Conservation (phyloP, 1,139 yeast genomes). For the Magnusiomyces paraingens region DNA sequence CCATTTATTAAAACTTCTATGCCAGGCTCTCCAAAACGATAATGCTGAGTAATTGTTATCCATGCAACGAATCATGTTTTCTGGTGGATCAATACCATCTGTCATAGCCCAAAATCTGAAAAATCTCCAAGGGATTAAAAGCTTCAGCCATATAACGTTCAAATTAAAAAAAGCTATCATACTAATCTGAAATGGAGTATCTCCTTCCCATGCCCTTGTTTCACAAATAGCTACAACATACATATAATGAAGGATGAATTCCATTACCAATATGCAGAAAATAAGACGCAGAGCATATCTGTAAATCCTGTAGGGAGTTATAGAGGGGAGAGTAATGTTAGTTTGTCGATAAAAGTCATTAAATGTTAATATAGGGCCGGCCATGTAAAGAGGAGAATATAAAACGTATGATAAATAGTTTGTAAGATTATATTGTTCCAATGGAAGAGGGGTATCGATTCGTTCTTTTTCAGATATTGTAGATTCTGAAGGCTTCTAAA, state of each 20-base stretch:
- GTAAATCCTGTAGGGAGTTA: conserved; percentile 45
- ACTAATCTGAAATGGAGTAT: conserved; percentile 85
- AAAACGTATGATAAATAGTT: conserved; percentile 72
- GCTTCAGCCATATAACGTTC: conserved; percentile 83
- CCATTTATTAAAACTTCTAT: conserved; percentile 88
- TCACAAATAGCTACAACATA: conserved; percentile 91
- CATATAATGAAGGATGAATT: conserved; percentile 74
- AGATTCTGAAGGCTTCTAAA: conserved; percentile 15
- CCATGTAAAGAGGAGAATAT: conserved; percentile 86
- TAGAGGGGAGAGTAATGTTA: conserved; percentile 42
- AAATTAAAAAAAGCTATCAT: conserved; percentile 91
- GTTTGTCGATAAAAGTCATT: conserved; percentile 80
- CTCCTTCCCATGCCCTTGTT: conserved; percentile 84
- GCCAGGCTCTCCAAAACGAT: conserved; percentile 99
- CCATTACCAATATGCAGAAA: conserved; percentile 81
- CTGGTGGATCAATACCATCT: conserved; percentile 95
- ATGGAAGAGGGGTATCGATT: conserved; percentile 55
- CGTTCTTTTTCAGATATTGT: conserved; percentile 56
- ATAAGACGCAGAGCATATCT: conserved; percentile 62
- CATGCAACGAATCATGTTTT: conserved; percentile 95
- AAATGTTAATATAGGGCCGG: conserved; percentile 91
- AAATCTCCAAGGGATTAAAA: conserved; percentile 91
- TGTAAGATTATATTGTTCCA: conserved; percentile 48
- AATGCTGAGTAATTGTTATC: conserved; percentile 87
- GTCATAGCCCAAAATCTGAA: conserved; percentile 87